phyloP scores from a whole-genome alignment of 139 green algal species.

The Picochlorum sp. region DNA sequence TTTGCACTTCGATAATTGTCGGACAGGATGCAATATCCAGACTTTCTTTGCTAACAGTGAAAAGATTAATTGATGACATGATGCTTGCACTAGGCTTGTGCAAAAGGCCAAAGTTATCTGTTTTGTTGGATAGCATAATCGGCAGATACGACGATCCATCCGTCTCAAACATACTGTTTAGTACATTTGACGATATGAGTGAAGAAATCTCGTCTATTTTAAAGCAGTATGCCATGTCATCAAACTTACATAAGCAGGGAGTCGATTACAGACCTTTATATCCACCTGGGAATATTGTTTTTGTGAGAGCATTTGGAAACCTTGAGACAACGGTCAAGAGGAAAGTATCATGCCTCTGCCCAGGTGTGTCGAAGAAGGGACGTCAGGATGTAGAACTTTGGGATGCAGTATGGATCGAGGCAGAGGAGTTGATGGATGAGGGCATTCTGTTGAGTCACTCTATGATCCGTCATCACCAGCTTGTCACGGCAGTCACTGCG shows the following conservation, averaged over 20 bases:
- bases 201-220: background rate
- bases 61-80: conserved; percentile 31
- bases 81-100: conserved; percentile 34
- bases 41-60: background rate
- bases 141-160: background rate
- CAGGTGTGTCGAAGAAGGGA: too few species aligned
- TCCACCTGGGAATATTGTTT: conserved; percentile 36
- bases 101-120: conserved; percentile 24
- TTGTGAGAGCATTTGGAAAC: conserved; percentile 22
- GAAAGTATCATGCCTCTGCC: too few species aligned
- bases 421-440: conserved; percentile 25
- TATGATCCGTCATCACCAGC: conserved; percentile 15
- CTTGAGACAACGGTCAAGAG: background rate
- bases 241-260: background rate
- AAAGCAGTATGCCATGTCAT: background rate
- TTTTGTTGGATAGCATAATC: conserved; percentile 2
- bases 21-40: background rate
- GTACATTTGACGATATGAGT: background rate
- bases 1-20: conserved; percentile 37
- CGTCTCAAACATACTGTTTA: background rate
- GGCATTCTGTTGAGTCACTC: conserved; percentile 15
- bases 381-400: too few species aligned
- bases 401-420: conserved; percentile 16
- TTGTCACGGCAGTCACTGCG: background rate
- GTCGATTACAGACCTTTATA: conserved; percentile 19